Conservation (phyloP, 2,329 filamentous ascomycete genomes). For the Tolypocladium endophyticum region DNA sequence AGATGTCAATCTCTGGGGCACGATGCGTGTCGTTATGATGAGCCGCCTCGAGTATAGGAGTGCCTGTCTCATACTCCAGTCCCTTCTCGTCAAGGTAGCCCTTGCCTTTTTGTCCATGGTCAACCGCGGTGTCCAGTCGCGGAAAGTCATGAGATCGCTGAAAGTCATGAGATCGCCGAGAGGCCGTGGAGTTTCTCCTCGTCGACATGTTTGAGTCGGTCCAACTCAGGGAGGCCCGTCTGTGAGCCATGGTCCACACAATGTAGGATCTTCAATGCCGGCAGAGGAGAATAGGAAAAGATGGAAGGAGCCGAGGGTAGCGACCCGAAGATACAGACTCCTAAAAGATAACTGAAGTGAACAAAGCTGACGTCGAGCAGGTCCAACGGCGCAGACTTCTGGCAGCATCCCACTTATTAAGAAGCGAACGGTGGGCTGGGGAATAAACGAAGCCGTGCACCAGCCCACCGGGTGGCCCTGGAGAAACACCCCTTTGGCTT, state of each 20-base stretch:
- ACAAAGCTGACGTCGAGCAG: neutral
- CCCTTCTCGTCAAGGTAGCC: neutral
- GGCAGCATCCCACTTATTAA: neutral
- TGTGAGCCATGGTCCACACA: neutral
- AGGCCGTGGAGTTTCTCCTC: slow-evolving; percentile 1
- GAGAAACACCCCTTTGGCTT: neutral
- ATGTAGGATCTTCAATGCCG: neutral
- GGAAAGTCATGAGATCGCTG: neutral
- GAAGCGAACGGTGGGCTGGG: neutral
- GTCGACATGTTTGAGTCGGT: slow-evolving; percentile 1
- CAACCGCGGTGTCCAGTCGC: neutral
- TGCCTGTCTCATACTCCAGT: neutral
- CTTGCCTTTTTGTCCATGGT: neutral
- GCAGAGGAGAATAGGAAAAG: neutral
- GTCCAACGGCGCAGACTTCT: too few relatives aligned
- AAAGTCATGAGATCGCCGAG: neutral
- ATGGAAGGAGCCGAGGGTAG: neutral
- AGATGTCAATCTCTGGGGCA: slow-evolving; percentile 6
- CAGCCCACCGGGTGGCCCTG: neutral
- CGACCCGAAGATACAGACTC: neutral
- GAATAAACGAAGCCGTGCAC: neutral
- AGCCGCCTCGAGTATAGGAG: neutral
- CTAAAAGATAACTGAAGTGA: neutral
- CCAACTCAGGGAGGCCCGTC: neutral
- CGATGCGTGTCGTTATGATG: neutral